phyloP scores from a whole-genome alignment of 2,329 filamentous ascomycete genomes.

The Claviceps digitariae region DNA sequence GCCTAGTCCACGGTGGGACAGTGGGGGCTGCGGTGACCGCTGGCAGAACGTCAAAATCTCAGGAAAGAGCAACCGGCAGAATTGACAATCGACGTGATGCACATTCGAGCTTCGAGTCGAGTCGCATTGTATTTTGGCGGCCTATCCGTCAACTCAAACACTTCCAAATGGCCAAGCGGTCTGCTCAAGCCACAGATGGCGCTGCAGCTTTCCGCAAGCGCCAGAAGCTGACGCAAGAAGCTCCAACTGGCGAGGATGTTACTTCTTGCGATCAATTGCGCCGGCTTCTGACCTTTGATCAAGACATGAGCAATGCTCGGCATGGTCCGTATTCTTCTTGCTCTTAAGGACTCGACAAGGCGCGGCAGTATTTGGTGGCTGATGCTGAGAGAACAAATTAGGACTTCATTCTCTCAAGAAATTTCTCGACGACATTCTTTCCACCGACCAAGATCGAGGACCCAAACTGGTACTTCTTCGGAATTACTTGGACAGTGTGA shows the following conservation, averaged over 20 bases:
- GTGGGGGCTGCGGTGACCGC: constrained; percentile 17
- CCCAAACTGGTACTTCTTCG: constrained; percentile 44
- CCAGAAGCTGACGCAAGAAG: constrained; percentile 41
- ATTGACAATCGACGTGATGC: not conserved
- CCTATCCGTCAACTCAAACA: not conserved
- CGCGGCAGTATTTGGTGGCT: not conserved
- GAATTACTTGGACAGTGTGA: constrained; percentile 51
- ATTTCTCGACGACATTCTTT: constrained; percentile 53
- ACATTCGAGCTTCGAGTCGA: not conserved
- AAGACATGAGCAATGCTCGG: constrained; percentile 52
- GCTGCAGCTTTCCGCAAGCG: constrained; percentile 34
- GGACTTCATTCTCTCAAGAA: constrained; percentile 56
- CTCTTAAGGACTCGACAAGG: not conserved
- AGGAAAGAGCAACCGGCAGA: constrained; percentile 6
- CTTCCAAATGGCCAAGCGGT: constrained; percentile 30
- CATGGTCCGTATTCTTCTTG: constrained; percentile 36
- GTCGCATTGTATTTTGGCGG: constrained; percentile 1
- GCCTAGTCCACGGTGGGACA: constrained; percentile 12
- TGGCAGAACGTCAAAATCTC: constrained; percentile 25
- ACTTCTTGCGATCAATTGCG: constrained; percentile 52
- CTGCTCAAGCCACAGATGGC: constrained; percentile 25
- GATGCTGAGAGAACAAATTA: constrained; percentile 15
- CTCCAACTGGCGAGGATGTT: constrained; percentile 47
- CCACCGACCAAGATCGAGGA: constrained; percentile 28
- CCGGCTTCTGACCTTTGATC: constrained; percentile 55